Evolutionary conservation across 2,329 filamentous ascomycete genomes (phyloP).

Genomic region (Scytalidium lignicola): DNA sequence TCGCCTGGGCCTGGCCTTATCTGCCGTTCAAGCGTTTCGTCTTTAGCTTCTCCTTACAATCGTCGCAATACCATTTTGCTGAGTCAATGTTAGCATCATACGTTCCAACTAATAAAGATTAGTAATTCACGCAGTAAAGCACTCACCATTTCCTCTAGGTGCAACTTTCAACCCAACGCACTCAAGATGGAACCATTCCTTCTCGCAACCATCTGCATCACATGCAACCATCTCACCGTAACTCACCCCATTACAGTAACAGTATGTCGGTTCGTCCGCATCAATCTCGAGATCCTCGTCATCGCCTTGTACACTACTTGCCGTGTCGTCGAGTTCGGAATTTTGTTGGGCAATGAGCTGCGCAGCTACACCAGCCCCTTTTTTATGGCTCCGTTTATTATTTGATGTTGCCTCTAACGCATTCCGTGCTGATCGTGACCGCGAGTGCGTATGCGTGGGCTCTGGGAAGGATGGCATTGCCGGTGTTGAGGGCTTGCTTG

Average conservation of each 20-base stretch:
- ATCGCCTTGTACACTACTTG: constrained; percentile 38
- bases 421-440: constrained; percentile 50
- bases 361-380: constrained; percentile 38
- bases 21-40: constrained; percentile 21
- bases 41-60: constrained; percentile 25
- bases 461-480: constrained; percentile 56
- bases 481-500: constrained; percentile 63
- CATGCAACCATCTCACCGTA: constrained; percentile 84
- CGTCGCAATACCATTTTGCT: constrained; percentile 30
- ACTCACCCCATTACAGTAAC: constrained; percentile 74
- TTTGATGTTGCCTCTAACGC: constrained; percentile 22
- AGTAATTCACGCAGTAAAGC: background rate
- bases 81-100: background rate
- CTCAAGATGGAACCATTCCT: constrained; percentile 80
- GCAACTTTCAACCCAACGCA: constrained; percentile 76
- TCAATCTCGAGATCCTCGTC: constrained; percentile 58
- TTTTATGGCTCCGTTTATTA: constrained; percentile 56
- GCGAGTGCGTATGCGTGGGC: constrained; percentile 29
- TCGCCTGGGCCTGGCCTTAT: constrained; percentile 4
- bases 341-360: constrained; percentile 24
- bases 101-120: background rate
- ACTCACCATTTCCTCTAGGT: constrained; percentile 51
- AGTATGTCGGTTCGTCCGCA: constrained; percentile 69
- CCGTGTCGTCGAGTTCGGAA: constrained; percentile 40
- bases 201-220: constrained; percentile 65